Evolutionary conservation across 306 rosid genomes (phyloP), one percentile per base, ranked within the genome.

Genomic region (Ziziphus jujuba): DNA sequence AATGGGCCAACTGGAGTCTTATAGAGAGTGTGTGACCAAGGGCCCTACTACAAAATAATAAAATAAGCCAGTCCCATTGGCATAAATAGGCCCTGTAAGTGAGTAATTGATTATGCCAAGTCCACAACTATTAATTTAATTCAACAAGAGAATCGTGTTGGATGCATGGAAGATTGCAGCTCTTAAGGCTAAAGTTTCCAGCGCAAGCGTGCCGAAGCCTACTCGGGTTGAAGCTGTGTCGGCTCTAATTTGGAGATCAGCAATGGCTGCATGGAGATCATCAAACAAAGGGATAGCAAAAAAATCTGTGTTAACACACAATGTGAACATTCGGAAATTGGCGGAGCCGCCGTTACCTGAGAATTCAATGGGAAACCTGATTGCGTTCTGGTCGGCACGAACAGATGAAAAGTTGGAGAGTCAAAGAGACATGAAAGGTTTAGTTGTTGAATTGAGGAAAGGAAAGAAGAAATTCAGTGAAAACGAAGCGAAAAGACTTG

Each of bases 101-200:
- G n/a, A n/a, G n/a, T n/a, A n/a, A n/a, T n/a, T n/a, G n/a, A n/a
- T n/a, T n/a, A n/a, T n/a, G n/a, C n/a, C n/a, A n/a, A n/a, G n/a
- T n/a, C n/a, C n/a, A n/a, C n/a, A n/a, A n/a, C n/a, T n/a, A n/a
- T n/a, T n/a, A n/a, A n/a, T n/a, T n/a, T n/a, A n/a, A n/a, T n/a
- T n/a, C n/a, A n/a, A n/a, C n/a, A n/a, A n/a, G n/a, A 82, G 92
- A 64, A 75, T 71, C 35, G 56, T 75, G 45, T 86, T 89, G 45
- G 67, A 51, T 23, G 77, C 63, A 54, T 45, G 77, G 11, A 58
- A 44, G 23, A 72, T 82, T 34, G 51, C 77, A 19, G 54, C 59
- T 5, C 70, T 86, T 35, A 77, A 86, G 75, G 49, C 60, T 20
- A 67, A 77, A 24, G 56, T 54, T 45, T 69, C 66, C 7, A 35